Conservation (phyloP, 352 stramenopile genomes). For the Pythium dissotocum region DNA sequence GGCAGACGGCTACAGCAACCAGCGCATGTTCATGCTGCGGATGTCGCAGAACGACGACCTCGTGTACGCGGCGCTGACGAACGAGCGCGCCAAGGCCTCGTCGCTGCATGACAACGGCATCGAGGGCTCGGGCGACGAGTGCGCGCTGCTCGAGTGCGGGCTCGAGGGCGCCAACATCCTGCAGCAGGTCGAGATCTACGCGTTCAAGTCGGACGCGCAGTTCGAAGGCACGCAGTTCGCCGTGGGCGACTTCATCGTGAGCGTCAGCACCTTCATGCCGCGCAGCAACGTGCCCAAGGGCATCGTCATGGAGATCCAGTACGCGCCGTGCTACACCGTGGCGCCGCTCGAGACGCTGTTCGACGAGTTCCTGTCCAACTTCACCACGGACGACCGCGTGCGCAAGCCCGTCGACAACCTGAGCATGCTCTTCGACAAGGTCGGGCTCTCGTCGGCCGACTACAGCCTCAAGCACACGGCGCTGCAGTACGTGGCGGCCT, state of each 20-base stretch:
- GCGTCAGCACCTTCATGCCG: conserved; percentile 87
- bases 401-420: conserved; percentile 79
- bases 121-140: conserved; percentile 72
- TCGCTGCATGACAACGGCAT: conserved; percentile 71
- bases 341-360: conserved; percentile 78
- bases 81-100: conserved; percentile 66
- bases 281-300: conserved; percentile 79
- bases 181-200: conserved; percentile 89
- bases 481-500: conserved; percentile 85
- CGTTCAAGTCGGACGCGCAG: conserved; percentile 86
- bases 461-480: conserved; percentile 89
- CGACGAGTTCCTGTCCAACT: conserved; percentile 78
- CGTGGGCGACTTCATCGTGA: conserved; percentile 85
- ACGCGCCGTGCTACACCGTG: conserved; percentile 79
- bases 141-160: conserved; percentile 78
- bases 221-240: conserved; percentile 85
- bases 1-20: conserved; percentile 77
- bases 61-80: conserved; percentile 82
- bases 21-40: conserved; percentile 90
- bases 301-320: conserved; percentile 84
- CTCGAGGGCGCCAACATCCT: conserved; percentile 85
- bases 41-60: conserved; percentile 88
- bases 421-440: conserved; percentile 68
- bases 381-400: conserved; percentile 64
- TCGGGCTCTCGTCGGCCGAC: conserved; percentile 60